Percentiles rank a stretch among this genome's conserved stretches.
phyloP scores from a whole-genome alignment of 2,329 filamentous ascomycete species.

The Talaromyces pinophilus region DNA sequence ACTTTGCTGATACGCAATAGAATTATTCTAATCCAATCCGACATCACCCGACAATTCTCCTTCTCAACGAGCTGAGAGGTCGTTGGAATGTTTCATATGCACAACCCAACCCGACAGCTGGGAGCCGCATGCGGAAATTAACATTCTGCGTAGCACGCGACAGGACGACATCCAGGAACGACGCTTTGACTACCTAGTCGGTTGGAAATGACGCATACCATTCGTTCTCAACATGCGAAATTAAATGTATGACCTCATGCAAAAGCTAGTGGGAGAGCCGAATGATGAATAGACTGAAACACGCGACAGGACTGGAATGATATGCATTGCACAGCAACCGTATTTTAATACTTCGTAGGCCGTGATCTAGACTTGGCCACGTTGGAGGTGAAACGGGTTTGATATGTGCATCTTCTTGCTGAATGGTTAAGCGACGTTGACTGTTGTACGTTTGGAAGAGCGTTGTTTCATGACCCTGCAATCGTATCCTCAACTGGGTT shows the following conservation, averaged over 20 bases:
- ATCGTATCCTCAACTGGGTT: not conserved
- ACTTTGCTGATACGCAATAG: too few relatives aligned
- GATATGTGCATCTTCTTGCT: not conserved
- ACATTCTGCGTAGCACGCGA: not conserved
- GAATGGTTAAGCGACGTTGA: not conserved
- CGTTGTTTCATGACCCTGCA: too few relatives aligned
- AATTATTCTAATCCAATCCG: not conserved
- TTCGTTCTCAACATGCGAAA: not conserved
- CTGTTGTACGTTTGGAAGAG: too few relatives aligned
- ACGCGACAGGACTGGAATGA: constrained; percentile 5
- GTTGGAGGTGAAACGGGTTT: not conserved
- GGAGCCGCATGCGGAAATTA: constrained; percentile 1
- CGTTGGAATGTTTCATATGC: constrained; percentile 1
- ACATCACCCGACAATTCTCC: not conserved
- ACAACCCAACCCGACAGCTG: not conserved
- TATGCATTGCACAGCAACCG: not conserved
- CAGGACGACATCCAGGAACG: not conserved
- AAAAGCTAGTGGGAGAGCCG: not conserved
- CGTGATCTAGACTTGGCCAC: not conserved
- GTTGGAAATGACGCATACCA: not conserved
- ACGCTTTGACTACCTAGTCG: not conserved
- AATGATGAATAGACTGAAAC: not conserved
- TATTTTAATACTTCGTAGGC: not conserved
- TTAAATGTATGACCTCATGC: not conserved
- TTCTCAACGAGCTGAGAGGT: not conserved